Base-by-base conservation (phyloP, 257 asterid genomes). In the Primulina tabacum region DNA sequence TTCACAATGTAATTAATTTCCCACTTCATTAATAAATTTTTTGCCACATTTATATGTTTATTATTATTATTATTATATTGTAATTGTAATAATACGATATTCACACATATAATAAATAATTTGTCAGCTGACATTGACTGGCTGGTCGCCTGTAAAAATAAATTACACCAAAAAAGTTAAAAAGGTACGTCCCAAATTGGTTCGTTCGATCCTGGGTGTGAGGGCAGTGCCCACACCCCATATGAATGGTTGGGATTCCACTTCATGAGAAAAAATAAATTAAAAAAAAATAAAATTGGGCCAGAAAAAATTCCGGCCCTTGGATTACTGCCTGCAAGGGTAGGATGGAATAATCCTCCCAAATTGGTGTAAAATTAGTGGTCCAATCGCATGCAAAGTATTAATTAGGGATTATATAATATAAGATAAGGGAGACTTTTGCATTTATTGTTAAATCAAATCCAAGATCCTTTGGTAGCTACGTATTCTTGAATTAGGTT, bases 401-500 rank as follows among this genome's bases (percentile, higher is more conserved):
- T 62, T 33, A 38, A 40, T 43, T 43, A 43, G 53, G 53, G 53
- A 11, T 43, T 43, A 64, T 38, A 8, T 60, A 62, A 64, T 1
- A 8, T 18, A 38, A 63, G 7, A 17, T 35, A n/a, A 18, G 14
- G 7, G 4, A n/a, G 18, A 59, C 20, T 68, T 62, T 33, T 55
- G 38, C 24, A 67, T 55, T 63, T 60, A 62, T 34, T 32, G 18
- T 34, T 12, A 72, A 28, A 71, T 76, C 73, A 77, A 77, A 75
- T 79, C 55, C 84, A 65, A 71, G 80, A 82, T 82, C 80, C 35
- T 55, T 68, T 6, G 24, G 4, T 26, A 60, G 62, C 68, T 73
- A 76, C 74, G 77, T 2, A 68, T 21, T 65, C 64, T 70, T 79
- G 81, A 11, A 65, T 69, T 58, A 68, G 65, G 24, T 21, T 21